Conservation (phyloP, 768 basidiomycete species). For the Cantharellus anzutake region DNA sequence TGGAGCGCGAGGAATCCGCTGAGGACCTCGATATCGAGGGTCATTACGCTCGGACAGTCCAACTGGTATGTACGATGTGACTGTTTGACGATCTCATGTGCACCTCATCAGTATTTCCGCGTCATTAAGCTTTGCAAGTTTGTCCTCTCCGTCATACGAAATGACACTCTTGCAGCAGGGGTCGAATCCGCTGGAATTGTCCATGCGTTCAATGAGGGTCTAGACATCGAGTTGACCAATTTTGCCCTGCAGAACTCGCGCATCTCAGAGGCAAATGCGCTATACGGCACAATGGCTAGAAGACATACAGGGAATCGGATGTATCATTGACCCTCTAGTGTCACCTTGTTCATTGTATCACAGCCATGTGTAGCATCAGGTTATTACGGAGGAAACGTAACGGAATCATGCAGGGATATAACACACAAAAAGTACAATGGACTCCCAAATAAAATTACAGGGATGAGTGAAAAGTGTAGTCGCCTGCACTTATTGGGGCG, state of each 20-base stretch:
- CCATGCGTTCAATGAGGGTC: not conserved
- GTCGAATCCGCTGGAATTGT: not conserved
- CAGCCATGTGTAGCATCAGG: not conserved
- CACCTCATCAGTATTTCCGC: not conserved
- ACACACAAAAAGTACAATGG: not conserved
- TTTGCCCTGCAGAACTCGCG: slow-evolving; percentile 54
- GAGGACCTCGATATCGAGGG: not conserved
- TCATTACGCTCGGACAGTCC: not conserved
- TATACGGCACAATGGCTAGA: slow-evolving; percentile 44
- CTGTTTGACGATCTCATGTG: not conserved
- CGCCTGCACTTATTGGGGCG: not conserved
- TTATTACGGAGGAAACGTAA: not conserved
- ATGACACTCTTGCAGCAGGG: not conserved
- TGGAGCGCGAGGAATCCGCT: not conserved
- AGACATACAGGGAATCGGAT: not conserved
- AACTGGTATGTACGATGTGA: not conserved
- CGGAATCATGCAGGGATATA: not conserved
- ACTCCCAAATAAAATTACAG: not conserved
- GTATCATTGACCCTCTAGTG: too few relatives aligned
- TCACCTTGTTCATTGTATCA: too few relatives aligned
- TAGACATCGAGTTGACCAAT: slow-evolving; percentile 41
- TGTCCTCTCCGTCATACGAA: not conserved
- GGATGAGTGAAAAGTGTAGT: not conserved
- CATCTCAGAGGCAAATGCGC: slow-evolving; percentile 55
- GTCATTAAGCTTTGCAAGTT: not conserved